Evolutionary conservation across 2,329 filamentous ascomycete species (phyloP), one percentile per base, ranked within the genome.

Genomic region (Aspergillus sp.): DNA sequence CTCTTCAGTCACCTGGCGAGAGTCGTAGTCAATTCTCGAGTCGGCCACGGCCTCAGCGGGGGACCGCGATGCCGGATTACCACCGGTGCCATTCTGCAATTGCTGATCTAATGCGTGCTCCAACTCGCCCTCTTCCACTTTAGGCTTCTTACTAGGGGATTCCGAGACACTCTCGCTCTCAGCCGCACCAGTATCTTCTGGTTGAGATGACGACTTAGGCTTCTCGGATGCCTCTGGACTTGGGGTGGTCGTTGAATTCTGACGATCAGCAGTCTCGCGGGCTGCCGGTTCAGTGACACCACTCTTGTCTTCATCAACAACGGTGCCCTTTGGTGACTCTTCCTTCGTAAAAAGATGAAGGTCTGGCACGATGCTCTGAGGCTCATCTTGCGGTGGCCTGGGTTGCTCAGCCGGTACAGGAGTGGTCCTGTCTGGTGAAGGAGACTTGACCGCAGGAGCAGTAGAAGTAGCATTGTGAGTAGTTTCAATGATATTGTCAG

Each of bases 61-160:
- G 19, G 69, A 66, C 8, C 38, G 58, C 7, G 69, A 63, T 51
- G 63, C 64, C 51, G 61, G 59, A 41, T 65, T 66, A 23, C 61
- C 62, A 19, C 63, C 63, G 17, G 61, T 61, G 36, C 67, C 67
- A 59, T 70, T 67, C 32, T 69, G 69, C 27, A 68, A n/a, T 17
- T 63, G 61, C 41, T 63, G 66, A 13, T 67, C 63, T 38, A 64
- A 58, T n/a, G 60, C 66, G n/a, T 57, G 61, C 47, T 66, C 67
- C n/a, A 60, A 47, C 44, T 69, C 69, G 17, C 64, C 64, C 7
- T 72, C 68, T 61, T 75, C 75, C 42, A 71, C 19, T 54, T 75
- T 76, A 7, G 64, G 60, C 49, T 71, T 76, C 60, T 75, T 75
- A 52, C 58, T 63, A 7, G 64, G 60, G 13, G 66, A 63, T 25